phyloP scores from a whole-genome alignment of 257 asterid genomes.

The Voacanga thouarsii region DNA sequence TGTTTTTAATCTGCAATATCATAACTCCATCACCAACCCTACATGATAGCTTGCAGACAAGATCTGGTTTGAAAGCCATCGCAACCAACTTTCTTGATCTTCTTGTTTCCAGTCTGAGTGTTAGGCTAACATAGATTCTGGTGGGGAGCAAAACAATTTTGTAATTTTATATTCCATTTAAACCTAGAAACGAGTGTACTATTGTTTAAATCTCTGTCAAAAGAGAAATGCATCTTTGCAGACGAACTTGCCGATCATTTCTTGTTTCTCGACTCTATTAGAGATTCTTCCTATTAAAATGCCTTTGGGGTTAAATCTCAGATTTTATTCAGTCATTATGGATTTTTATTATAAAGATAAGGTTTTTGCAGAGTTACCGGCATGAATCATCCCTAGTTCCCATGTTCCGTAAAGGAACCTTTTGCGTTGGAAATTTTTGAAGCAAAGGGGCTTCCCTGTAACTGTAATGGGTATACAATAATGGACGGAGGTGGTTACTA shows the following conservation, averaged over 20 bases:
- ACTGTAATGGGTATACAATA: no score
- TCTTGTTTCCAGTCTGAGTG: neutral
- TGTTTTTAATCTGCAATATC: neutral
- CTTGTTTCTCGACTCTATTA: neutral
- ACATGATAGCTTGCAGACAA: no score
- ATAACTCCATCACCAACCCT: neutral
- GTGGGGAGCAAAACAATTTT: neutral
- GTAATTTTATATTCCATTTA: neutral
- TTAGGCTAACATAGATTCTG: neutral
- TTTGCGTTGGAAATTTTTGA: neutral
- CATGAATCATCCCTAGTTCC: no score
- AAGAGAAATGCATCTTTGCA: neutral
- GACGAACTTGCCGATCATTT: neutral
- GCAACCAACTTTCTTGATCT: neutral
- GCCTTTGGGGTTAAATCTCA: no score
- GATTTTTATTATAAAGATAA: no score
- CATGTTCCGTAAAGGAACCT: neutral
- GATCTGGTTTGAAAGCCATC: neutral
- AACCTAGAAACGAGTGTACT: no score
- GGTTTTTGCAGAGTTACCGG: no score
- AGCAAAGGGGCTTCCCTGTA: no score
- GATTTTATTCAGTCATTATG: no score
- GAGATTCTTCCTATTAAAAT: neutral
- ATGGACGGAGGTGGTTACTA: neutral
- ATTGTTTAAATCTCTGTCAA: neutral